phyloP scores from a whole-genome alignment of 768 basidiomycete genomes.

The Omphalotus guepiniiformis region DNA sequence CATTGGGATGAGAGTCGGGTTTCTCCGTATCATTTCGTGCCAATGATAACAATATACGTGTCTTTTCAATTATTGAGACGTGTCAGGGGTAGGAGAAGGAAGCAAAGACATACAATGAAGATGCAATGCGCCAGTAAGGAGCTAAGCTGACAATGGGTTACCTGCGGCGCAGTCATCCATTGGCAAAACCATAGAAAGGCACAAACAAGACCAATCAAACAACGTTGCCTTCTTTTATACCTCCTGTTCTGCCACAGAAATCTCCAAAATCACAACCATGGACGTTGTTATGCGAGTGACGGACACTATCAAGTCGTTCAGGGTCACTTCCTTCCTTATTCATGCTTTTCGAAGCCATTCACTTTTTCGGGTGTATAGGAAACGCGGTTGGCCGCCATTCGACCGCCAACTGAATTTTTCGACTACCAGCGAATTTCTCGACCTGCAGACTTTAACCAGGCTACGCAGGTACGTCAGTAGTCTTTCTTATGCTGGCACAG shows the following conservation, averaged over 20 bases:
- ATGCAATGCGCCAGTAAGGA: conserved; percentile 13
- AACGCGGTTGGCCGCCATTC: conserved; percentile 70
- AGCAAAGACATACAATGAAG: conserved; percentile 14
- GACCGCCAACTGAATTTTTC: conserved; percentile 76
- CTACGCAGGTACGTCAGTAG: conserved; percentile 50
- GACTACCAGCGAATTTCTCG: conserved; percentile 80
- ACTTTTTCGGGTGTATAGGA: conserved; percentile 44
- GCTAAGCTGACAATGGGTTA: conserved; percentile 14
- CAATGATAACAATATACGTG: conserved; percentile 5
- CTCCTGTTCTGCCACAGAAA: neutral
- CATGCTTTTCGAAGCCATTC: neutral
- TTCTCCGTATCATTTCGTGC: conserved; percentile 63
- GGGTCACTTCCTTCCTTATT: conserved; percentile 41
- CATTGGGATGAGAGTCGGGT: conserved; percentile 74
- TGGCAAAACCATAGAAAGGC: neutral
- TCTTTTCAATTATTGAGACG: conserved; percentile 9
- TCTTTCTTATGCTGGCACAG: neutral
- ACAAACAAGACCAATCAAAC: neutral
- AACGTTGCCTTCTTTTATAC: conserved; percentile 10
- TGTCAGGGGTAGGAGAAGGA: conserved; percentile 11
- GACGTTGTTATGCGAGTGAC: conserved; percentile 60
- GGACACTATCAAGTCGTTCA: conserved; percentile 65
- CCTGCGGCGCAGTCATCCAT: conserved; percentile 13
- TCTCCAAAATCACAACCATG: conserved; percentile 38
- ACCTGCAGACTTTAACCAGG: conserved; percentile 77